Percentiles rank a stretch among this genome's conserved stretches.
phyloP scores from a whole-genome alignment of 1,284 basidiomycete genomes.

The Mixia osmundae region DNA sequence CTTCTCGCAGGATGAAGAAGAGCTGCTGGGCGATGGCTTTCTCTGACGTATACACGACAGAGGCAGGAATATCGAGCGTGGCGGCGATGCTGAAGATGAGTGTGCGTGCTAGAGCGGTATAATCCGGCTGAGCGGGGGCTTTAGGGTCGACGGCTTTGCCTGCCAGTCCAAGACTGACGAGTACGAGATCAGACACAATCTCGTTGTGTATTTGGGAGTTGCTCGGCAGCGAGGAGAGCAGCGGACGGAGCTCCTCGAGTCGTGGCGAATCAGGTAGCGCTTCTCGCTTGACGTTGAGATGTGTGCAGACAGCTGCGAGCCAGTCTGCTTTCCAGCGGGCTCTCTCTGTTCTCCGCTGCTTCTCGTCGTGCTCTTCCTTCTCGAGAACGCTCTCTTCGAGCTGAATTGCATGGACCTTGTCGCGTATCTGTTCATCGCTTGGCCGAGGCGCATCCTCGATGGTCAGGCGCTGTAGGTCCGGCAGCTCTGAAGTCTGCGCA shows the following conservation, averaged over 20 bases:
- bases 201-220: background rate
- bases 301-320: too few species aligned
- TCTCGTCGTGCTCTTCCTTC: too few species aligned
- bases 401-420: too few species aligned
- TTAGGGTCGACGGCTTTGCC: background rate
- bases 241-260: background rate
- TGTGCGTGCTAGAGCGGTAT: constrained; percentile 6
- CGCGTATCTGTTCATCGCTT: too few species aligned
- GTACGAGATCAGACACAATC: background rate
- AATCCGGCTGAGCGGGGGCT: background rate
- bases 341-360: too few species aligned
- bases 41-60: constrained; percentile 4
- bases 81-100: constrained; percentile 3
- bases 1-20: constrained; percentile 8
- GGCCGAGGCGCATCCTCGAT: too few species aligned
- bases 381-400: too few species aligned
- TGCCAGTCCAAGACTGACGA: background rate
- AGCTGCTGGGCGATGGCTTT: constrained; percentile 9
- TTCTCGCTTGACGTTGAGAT: too few species aligned
- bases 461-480: too few species aligned
- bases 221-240: background rate
- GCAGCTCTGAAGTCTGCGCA: too few species aligned
- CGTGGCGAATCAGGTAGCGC: too few species aligned
- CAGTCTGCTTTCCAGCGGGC: too few species aligned
- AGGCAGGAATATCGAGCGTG: constrained; percentile 4